Evolutionary conservation across 129 eudicot species (phyloP).

Genomic region (Rutidosis leptorrhynchoides): DNA sequence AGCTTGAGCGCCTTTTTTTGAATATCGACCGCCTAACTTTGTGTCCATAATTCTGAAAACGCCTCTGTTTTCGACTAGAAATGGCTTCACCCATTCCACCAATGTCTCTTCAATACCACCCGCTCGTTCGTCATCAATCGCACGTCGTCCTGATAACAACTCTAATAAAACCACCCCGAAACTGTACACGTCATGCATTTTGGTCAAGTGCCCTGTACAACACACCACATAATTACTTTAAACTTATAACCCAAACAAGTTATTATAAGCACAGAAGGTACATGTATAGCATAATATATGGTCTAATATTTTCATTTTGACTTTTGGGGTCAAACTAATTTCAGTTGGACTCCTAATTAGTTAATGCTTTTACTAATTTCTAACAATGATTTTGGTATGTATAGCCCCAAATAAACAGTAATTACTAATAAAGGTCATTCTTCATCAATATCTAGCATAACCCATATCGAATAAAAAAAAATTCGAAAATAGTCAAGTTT

Average conservation of each 20-base stretch:
- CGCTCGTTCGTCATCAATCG: constrained; percentile 49
- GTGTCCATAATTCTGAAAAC: constrained; percentile 79
- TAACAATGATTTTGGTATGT: background rate
- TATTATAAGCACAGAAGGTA: background rate
- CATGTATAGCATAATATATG: background rate
- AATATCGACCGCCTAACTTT: constrained; percentile 63
- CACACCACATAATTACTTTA: background rate
- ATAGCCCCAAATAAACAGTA: background rate
- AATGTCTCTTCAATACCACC: constrained; percentile 62
- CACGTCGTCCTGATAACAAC: constrained; percentile 68
- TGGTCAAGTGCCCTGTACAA: constrained; percentile 54
- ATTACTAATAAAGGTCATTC: background rate
- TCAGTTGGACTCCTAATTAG: background rate
- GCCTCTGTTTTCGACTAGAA: constrained; percentile 52
- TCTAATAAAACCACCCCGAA: constrained; percentile 73
- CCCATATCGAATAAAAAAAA: background rate
- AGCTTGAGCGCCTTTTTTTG: constrained; percentile 62
- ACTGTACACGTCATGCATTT: constrained; percentile 70
- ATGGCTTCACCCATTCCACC: constrained; percentile 80
- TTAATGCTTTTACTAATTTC: background rate
- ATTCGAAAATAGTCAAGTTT: background rate
- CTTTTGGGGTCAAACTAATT: constrained; percentile 7
- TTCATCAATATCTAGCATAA: background rate
- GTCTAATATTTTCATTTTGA: constrained; percentile 12
- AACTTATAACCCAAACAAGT: background rate